Base-by-base conservation (phyloP, 345 rosid genomes). In the Salix brachista region DNA sequence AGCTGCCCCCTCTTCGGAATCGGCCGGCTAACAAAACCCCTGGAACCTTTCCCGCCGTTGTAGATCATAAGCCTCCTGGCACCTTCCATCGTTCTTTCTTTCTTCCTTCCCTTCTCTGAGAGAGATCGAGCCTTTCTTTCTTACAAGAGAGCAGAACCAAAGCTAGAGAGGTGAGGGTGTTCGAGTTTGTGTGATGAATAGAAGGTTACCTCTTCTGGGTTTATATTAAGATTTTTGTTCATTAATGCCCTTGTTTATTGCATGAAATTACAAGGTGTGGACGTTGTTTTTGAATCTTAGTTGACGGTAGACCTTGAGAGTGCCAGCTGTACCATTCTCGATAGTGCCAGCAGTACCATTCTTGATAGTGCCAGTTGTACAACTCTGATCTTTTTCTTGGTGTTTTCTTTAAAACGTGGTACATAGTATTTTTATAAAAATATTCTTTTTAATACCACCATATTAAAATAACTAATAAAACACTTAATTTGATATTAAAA, bases 1-100 rank as follows among this genome's bases (percentile, higher is more conserved):
- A 92, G 90, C 72, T 83, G 89, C 2, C 97, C 94, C 83, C 97
- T 88, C 85, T 87, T 89, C 1, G 97, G 97, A 16, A 89, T 84
- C 74, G 77, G 89, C 77, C 97, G 93, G 84, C 88, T 56, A n/a
- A 48, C 58, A 14, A 77, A 68, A 75, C 84, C 75, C 71, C 72
- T 78, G 19, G 84, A 73, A 42, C 78, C 70, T 76, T 73, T 70
- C 73, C 85, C 79, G 18, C 82, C 81, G 58, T 73, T 77, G 79
- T 8, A 21, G 23, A 68, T 83, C 78, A 56, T 66, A 21, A 2
- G 58, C 56, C 79, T 80, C 36, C 85, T 77, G 46, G 80, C 78
- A 6, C 84, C 80, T 44, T 67, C 87, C 97, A 90, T 88, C 21
- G 54, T 41, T 32, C 18, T 75, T 48, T 30, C 39, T 42, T 32